These are phyloP conservation scores for Canna indica DNA, from an alignment of 176 grass and related monocot species.

Conservation along the genomic window DNA sequence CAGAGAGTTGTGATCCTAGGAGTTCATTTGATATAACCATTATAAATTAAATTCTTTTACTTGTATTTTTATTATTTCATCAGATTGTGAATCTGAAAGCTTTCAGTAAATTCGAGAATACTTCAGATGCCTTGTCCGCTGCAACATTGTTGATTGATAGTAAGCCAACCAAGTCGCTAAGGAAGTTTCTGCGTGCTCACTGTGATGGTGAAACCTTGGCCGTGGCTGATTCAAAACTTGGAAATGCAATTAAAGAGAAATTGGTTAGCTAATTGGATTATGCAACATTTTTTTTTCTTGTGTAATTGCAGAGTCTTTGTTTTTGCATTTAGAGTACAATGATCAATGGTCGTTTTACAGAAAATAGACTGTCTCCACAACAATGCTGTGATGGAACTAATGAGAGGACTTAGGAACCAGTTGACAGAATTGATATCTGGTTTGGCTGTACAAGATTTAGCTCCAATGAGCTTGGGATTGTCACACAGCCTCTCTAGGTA, in stretches of 20 bases:
- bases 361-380: conserved; percentile 91
- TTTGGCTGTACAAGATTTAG: conserved; percentile 64
- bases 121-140: conserved; percentile 73
- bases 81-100: conserved; percentile 94
- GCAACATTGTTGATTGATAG: conserved; percentile 77
- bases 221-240: conserved; percentile 87
- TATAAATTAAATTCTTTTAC: too few species aligned
- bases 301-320: background rate
- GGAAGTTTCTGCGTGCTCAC: conserved; percentile 70
- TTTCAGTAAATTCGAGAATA: conserved; percentile 95
- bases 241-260: conserved; percentile 80
- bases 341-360: conserved; percentile 31
- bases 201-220: conserved; percentile 80
- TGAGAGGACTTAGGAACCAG: conserved; percentile 81
- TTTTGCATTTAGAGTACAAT: too few species aligned
- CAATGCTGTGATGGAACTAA: conserved; percentile 78
- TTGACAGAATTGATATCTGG: conserved; percentile 82
- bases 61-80: conserved; percentile 2
- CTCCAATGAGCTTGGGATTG: conserved; percentile 80
- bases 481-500: conserved; percentile 90
- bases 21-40: too few species aligned
- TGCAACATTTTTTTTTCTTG: background rate
- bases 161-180: conserved; percentile 78
- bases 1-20: too few species aligned
- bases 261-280: conserved; percentile 29